A percentile compares a stretch with the other conserved stretches of the same genome.
Conservation (phyloP, 1,284 basidiomycete genomes). For the Naganishia sp. region DNA sequence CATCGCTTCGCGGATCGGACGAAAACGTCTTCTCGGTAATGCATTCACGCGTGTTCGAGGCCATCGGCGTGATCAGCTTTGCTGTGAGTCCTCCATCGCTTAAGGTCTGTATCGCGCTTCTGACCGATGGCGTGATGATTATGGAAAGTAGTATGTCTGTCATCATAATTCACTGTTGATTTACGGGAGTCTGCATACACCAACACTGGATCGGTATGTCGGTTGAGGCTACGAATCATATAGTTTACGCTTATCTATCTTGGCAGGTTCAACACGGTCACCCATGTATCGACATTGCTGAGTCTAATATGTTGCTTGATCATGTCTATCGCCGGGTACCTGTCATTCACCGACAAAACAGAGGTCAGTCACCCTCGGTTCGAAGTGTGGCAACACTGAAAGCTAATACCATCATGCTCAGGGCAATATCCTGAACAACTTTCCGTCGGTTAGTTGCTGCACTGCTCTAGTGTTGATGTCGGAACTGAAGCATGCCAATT, state of each 20-base stretch:
- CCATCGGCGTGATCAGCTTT: slow-evolving; percentile 93
- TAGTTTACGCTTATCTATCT: neutral
- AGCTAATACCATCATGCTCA: slow-evolving; percentile 26
- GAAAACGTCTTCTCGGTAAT: slow-evolving; percentile 69
- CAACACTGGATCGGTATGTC: slow-evolving; percentile 71
- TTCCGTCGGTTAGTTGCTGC: slow-evolving; percentile 62
- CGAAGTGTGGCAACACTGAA: neutral
- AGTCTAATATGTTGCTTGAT: slow-evolving; percentile 78
- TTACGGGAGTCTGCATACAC: slow-evolving; percentile 87
- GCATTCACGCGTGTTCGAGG: slow-evolving; percentile 77
- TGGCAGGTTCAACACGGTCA: slow-evolving; percentile 81
- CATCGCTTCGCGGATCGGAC: slow-evolving; percentile 68
- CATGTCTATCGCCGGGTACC: slow-evolving; percentile 85
- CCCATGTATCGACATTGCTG: slow-evolving; percentile 82
- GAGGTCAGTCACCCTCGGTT: slow-evolving; percentile 53
- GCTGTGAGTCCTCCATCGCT: slow-evolving; percentile 56
- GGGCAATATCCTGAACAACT: slow-evolving; percentile 93
- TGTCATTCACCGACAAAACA: slow-evolving; percentile 92
- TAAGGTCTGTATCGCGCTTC: neutral
- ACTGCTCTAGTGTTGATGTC: neutral
- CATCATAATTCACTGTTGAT: slow-evolving; percentile 92
- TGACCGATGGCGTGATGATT: neutral
- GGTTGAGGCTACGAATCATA: neutral
- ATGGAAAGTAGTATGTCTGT: slow-evolving; percentile 62
- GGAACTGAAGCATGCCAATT: neutral